Evolutionary conservation across 2,329 filamentous ascomycete genomes (phyloP).

Genomic region (Aspergillus fumigatiaffinis): DNA sequence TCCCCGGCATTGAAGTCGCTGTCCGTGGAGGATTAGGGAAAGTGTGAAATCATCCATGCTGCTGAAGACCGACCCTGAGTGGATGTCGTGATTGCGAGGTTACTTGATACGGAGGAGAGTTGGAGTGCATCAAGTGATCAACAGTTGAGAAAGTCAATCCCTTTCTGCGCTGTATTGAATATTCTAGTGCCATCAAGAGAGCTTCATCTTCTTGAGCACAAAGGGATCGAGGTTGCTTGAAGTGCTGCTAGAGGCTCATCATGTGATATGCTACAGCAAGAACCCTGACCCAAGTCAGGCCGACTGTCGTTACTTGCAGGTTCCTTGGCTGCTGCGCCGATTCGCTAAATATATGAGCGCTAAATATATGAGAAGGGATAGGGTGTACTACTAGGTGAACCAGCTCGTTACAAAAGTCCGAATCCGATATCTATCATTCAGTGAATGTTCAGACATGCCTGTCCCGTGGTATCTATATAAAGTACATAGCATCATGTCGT

Average conservation of each 20-base stretch:
- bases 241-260: not conserved
- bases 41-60: not conserved
- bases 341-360: not conserved
- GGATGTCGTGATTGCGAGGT: not conserved
- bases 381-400: not conserved
- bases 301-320: not conserved
- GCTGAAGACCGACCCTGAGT: not conserved
- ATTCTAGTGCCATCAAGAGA: not conserved
- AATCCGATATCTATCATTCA: not conserved
- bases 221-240: not conserved
- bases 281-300: not conserved
- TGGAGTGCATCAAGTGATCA: not conserved
- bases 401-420: not conserved
- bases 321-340: not conserved
- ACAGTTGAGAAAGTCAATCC: not conserved
- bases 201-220: not conserved
- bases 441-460: not conserved
- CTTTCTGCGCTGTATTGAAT: not conserved
- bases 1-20: not conserved
- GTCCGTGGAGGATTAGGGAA: conserved; percentile 7
- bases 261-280: not conserved
- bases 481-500: conserved; percentile 5
- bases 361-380: not conserved
- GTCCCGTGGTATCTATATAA: conserved; percentile 4
- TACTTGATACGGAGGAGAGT: not conserved